Evolutionary conservation across 2,329 filamentous ascomycete genomes (phyloP).

Genomic region (Pseudogymnoascus sp.): DNA sequence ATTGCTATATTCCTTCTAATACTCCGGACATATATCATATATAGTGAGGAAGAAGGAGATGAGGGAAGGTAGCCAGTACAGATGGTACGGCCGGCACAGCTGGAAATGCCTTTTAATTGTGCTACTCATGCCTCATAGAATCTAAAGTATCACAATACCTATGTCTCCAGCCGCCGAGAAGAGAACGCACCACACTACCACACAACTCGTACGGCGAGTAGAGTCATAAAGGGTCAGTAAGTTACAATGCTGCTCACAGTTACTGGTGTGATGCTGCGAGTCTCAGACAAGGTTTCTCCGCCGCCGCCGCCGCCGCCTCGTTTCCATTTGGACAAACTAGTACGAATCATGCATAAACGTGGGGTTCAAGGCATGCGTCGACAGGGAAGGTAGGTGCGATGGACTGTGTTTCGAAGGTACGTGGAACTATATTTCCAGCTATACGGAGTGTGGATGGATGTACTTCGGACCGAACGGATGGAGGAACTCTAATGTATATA

Average conservation of each 20-base stretch:
- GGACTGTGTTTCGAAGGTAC: neutral
- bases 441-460: neutral
- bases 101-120: neutral
- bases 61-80: neutral
- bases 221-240: neutral
- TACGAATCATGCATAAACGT: conserved; percentile 7
- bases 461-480: neutral
- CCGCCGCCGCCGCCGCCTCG: neutral
- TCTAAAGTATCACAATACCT: neutral
- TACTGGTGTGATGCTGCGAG: neutral
- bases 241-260: neutral
- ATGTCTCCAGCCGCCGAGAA: neutral
- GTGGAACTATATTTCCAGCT: neutral
- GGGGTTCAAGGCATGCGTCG: conserved; percentile 2
- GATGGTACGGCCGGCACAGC: neutral
- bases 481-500: neutral
- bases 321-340: conserved; percentile 5
- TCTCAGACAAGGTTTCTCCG: conserved; percentile 3
- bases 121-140: neutral
- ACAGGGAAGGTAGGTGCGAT: neutral
- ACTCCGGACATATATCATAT: neutral
- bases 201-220: neutral
- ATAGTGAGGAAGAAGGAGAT: neutral
- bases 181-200: neutral
- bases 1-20: neutral